phyloP scores from a whole-genome alignment of 2,329 filamentous ascomycete species.

The Penicillium glabrum region DNA sequence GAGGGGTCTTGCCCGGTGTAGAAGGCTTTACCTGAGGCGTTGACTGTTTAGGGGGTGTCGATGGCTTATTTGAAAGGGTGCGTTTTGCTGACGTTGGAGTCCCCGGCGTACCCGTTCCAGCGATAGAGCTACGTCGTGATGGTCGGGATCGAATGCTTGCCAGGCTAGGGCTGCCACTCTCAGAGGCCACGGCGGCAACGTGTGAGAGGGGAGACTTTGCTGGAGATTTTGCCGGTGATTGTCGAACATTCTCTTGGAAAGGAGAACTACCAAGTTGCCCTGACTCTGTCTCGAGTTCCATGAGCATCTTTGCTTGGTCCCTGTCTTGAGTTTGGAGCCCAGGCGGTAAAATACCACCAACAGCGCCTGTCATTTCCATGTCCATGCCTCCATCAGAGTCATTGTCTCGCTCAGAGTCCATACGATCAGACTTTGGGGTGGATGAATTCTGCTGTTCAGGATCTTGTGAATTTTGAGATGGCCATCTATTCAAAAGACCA shows the following conservation, averaged over 20 bases:
- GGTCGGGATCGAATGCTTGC: constrained; percentile 52
- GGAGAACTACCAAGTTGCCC: constrained; percentile 48
- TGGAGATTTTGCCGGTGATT: constrained; percentile 28
- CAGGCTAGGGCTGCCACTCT: constrained; percentile 56
- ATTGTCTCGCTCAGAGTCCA: constrained; percentile 28
- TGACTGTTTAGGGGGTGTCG: constrained; percentile 40
- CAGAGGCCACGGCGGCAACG: constrained; percentile 44
- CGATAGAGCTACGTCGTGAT: constrained; percentile 49
- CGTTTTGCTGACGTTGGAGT: constrained; percentile 45
- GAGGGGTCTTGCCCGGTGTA: constrained; percentile 53
- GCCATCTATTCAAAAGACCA: constrained; percentile 35
- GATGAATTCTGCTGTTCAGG: constrained; percentile 7
- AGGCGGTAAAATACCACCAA: constrained; percentile 53
- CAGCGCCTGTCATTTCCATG: constrained; percentile 62
- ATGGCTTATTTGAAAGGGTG: constrained; percentile 40
- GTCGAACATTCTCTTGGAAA: constrained; percentile 39
- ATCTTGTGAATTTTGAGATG: constrained; percentile 6
- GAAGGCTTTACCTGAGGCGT: constrained; percentile 49
- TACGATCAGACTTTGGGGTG: constrained; percentile 19
- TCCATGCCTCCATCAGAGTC: constrained; percentile 34
- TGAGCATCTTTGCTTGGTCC: constrained; percentile 54
- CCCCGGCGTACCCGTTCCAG: constrained; percentile 46
- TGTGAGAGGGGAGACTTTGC: constrained; percentile 30
- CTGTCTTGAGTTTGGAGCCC: constrained; percentile 42
- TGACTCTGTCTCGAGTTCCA: constrained; percentile 60